phyloP scores from a whole-genome alignment of 2,329 filamentous ascomycete genomes.

The Ophiosphaerella korrae region DNA sequence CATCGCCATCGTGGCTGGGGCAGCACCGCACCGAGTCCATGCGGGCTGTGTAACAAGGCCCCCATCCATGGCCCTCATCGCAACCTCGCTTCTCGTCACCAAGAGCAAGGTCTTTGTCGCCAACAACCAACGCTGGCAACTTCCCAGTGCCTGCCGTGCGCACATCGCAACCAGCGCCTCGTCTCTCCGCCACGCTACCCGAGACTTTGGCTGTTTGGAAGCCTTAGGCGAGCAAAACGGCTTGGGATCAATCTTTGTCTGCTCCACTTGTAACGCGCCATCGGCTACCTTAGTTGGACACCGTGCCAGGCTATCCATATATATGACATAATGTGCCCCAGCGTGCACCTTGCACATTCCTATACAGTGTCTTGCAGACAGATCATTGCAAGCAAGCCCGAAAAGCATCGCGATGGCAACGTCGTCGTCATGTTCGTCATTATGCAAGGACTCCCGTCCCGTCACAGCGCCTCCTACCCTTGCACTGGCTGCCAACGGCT shows the following conservation, averaged over 20 bases:
- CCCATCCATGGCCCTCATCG: background rate
- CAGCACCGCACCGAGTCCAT: constrained; percentile 21
- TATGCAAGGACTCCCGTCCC: constrained; percentile 25
- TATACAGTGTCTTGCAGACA: background rate
- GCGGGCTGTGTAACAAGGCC: constrained; percentile 7
- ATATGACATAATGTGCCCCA: too few species aligned
- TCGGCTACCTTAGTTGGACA: too few species aligned
- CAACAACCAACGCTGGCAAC: background rate
- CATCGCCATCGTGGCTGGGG: constrained; percentile 36
- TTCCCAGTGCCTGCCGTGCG: constrained; percentile 1
- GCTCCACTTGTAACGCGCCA: too few species aligned
- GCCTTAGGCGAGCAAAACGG: constrained; percentile 17
- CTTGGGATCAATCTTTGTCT: background rate
- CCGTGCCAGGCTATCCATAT: background rate
- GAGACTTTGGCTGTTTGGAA: constrained; percentile 38
- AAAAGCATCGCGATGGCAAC: constrained; percentile 1
- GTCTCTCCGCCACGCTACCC: constrained; percentile 17
- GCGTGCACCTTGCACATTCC: background rate
- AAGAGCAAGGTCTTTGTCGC: constrained; percentile 1
- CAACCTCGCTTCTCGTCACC: constrained; percentile 4
- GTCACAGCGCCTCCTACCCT: constrained; percentile 19
- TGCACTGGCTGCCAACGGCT: constrained; percentile 23
- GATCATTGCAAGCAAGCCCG: background rate
- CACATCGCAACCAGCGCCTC: constrained; percentile 8
- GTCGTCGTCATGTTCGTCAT: constrained; percentile 6